Percentiles rank a stretch among this genome's conserved stretches.
Conservation (phyloP, 2,329 filamentous ascomycete genomes). For the Pseudogymnoascus sp. region DNA sequence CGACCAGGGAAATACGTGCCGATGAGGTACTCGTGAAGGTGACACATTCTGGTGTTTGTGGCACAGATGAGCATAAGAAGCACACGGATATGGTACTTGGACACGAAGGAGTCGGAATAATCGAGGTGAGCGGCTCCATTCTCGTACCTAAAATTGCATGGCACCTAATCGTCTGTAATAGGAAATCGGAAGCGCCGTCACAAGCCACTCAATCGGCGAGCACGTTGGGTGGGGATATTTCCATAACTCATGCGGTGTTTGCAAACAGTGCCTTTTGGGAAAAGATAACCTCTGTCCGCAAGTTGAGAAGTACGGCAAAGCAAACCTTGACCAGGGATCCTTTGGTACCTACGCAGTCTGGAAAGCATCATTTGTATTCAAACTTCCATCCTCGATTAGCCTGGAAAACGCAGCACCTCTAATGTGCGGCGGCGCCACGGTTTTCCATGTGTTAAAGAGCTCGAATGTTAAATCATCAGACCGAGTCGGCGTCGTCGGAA, state of each 20-base stretch:
- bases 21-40: conserved; percentile 54
- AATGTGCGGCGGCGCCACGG: conserved; percentile 39
- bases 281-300: conserved; percentile 36
- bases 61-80: conserved; percentile 42
- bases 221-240: conserved; percentile 40
- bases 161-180: conserved; percentile 9
- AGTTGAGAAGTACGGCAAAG: conserved; percentile 34
- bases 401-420: conserved; percentile 36
- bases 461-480: conserved; percentile 29
- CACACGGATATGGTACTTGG: conserved; percentile 35
- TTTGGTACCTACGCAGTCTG: conserved; percentile 34
- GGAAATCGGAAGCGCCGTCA: conserved; percentile 34
- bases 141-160: background rate
- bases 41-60: conserved; percentile 60
- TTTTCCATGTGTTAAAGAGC: conserved; percentile 28
- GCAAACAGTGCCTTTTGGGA: conserved; percentile 37
- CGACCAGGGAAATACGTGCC: conserved; percentile 35
- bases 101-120: conserved; percentile 42
- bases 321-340: conserved; percentile 40
- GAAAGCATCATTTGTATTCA: conserved; percentile 32
- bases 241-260: conserved; percentile 35
- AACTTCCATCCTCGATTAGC: conserved; percentile 31
- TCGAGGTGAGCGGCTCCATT: conserved; percentile 26
- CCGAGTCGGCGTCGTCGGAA: conserved; percentile 38
- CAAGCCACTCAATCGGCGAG: conserved; percentile 34